phyloP scores from a whole-genome alignment of 768 basidiomycete species.

The Agrocybe pediades region DNA sequence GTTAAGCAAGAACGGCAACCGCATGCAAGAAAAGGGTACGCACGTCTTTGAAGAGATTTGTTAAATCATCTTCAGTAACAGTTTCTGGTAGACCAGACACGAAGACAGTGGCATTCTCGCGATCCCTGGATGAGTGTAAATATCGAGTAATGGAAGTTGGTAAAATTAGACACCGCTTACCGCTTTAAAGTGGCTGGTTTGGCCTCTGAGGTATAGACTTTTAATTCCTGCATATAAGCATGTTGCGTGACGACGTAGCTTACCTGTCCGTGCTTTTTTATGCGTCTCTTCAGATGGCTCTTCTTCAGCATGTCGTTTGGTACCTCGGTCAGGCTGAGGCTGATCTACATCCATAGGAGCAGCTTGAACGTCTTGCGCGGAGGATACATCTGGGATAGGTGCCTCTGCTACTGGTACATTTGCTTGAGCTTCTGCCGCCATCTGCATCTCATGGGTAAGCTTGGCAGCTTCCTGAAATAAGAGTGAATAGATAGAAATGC shows the following conservation, averaged over 20 bases:
- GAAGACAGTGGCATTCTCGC: conserved; percentile 93
- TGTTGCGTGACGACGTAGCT: conserved; percentile 16
- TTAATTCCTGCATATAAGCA: not conserved
- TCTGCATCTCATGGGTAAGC: conserved; percentile 51
- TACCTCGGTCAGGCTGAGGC: conserved; percentile 34
- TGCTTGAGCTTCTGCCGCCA: conserved; percentile 41
- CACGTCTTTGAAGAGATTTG: conserved; percentile 83
- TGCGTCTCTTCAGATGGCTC: conserved; percentile 33
- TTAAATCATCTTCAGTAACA: conserved; percentile 67
- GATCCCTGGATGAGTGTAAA: conserved; percentile 60
- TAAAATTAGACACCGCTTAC: conserved; percentile 34
- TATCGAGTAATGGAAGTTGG: not conserved
- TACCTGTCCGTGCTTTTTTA: conserved; percentile 69
- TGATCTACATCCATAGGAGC: conserved; percentile 31
- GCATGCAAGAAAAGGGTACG: conserved; percentile 12
- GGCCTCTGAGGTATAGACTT: conserved; percentile 35
- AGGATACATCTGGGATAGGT: conserved; percentile 1
- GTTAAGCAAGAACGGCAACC: not conserved
- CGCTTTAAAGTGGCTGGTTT: conserved; percentile 58
- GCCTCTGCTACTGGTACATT: conserved; percentile 31
- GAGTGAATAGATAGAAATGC: not conserved
- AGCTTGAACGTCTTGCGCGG: not conserved
- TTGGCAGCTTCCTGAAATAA: conserved; percentile 59
- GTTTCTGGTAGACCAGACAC: conserved; percentile 67
- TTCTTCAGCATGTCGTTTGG: conserved; percentile 70